These are phyloP conservation scores for Rosa hybrid DNA, from an alignment of 331 rosid genomes.

Conservation along the genomic window DNA sequence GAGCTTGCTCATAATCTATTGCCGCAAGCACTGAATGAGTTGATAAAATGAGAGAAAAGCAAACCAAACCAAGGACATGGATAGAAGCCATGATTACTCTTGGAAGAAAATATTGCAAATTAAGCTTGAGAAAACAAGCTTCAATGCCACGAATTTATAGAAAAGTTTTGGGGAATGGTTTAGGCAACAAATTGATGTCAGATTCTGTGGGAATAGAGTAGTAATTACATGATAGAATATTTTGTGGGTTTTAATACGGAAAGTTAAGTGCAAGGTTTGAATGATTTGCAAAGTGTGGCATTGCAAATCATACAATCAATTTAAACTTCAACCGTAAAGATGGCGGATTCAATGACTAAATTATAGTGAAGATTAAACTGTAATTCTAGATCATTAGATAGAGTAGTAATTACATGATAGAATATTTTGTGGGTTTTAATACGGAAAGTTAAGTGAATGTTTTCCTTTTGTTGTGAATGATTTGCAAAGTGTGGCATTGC, in stretches of 20 bases:
- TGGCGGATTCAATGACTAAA: too few species aligned
- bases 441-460: not conserved
- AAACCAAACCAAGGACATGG: conserved; percentile 11
- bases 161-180: not conserved
- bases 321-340: not conserved
- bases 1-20: conserved; percentile 25
- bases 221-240: too few species aligned
- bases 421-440: not conserved
- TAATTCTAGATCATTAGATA: too few species aligned
- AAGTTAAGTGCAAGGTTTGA: not conserved
- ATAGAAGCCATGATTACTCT: not conserved
- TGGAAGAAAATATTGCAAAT: not conserved
- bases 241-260: not conserved
- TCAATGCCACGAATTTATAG: not conserved
- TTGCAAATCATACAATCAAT: not conserved
- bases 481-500: not conserved
- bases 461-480: too few species aligned
- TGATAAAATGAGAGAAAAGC: not conserved
- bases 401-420: too few species aligned
- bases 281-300: not conserved
- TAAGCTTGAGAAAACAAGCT: not conserved
- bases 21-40: conserved; percentile 2
- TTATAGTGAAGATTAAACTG: too few species aligned
- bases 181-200: not conserved
- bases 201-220: not conserved